These are phyloP conservation scores for Solanum lignicaule DNA, from an alignment of 257 asterid species.

Conservation along the genomic window DNA sequence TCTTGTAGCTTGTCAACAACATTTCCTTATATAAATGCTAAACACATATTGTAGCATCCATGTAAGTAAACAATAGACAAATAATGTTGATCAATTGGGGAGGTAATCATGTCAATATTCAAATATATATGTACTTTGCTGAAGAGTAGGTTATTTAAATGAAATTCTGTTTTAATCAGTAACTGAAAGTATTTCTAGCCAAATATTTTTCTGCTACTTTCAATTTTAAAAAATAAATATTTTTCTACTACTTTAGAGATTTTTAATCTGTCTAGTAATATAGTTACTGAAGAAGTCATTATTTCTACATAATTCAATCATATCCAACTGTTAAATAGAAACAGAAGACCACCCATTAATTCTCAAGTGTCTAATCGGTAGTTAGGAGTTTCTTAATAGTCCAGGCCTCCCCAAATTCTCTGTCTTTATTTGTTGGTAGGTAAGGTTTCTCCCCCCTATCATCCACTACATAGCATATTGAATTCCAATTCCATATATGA, in stretches of 20 bases:
- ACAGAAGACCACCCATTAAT: background rate
- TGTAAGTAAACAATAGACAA: background rate
- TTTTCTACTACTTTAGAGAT: background rate
- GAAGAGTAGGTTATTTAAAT: background rate
- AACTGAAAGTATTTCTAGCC: background rate
- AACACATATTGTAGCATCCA: background rate
- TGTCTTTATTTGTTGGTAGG: background rate
- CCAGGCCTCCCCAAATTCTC: background rate
- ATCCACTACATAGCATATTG: background rate
- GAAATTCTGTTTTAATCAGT: background rate
- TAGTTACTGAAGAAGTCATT: background rate
- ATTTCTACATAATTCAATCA: background rate
- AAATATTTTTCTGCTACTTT: background rate
- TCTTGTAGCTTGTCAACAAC: background rate
- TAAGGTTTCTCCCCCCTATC: background rate
- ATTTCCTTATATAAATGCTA: background rate
- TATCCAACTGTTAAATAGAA: background rate
- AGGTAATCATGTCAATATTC: background rate
- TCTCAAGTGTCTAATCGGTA: background rate
- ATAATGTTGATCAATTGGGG: background rate
- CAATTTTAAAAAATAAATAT: background rate
- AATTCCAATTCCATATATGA: background rate
- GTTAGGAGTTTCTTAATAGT: background rate
- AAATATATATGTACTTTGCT: background rate
- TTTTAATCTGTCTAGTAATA: background rate